These are phyloP conservation scores for Talaromyces islandicus DNA, from an alignment of 2,329 filamentous ascomycete genomes.

Conservation along the genomic window DNA sequence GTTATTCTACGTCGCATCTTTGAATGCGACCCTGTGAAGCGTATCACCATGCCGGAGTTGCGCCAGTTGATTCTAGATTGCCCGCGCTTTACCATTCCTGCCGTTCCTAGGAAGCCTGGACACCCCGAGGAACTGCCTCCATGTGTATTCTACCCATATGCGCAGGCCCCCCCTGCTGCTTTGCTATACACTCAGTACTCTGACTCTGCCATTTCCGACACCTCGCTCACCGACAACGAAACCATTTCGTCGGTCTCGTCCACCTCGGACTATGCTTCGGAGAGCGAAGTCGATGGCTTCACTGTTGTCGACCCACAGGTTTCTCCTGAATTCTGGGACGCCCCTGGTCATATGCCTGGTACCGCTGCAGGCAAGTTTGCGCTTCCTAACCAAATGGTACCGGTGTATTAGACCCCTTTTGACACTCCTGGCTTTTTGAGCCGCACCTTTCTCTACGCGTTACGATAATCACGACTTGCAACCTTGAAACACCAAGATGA, in stretches of 20 bases:
- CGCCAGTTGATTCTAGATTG: constrained; percentile 71
- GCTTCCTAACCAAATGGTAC: constrained; percentile 11
- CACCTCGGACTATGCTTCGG: constrained; percentile 26
- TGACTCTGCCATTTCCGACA: constrained; percentile 33
- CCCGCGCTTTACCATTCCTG: constrained; percentile 57
- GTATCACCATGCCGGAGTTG: constrained; percentile 77
- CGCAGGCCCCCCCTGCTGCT: constrained; percentile 29
- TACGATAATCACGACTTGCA: constrained; percentile 9
- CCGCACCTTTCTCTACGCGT: not conserved
- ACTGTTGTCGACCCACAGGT: constrained; percentile 22
- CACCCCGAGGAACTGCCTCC: constrained; percentile 27
- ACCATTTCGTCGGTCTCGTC: constrained; percentile 23
- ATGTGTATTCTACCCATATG: constrained; percentile 29
- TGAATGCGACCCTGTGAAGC: constrained; percentile 72
- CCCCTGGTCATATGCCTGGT: constrained; percentile 20
- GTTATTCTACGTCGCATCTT: constrained; percentile 83
- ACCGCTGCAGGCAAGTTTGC: constrained; percentile 21
- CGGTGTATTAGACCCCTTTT: constrained; percentile 20
- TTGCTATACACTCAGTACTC: constrained; percentile 31
- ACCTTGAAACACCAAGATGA: not conserved
- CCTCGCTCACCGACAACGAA: constrained; percentile 34
- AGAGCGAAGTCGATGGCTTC: constrained; percentile 22
- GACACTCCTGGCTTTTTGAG: no score
- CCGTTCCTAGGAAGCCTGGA: constrained; percentile 30
- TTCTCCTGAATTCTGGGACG: constrained; percentile 20